A percentile compares a stretch with the other conserved stretches of the same genome.
Conservation (phyloP, 257 asterid species). For the Solanum ossicruentum region DNA sequence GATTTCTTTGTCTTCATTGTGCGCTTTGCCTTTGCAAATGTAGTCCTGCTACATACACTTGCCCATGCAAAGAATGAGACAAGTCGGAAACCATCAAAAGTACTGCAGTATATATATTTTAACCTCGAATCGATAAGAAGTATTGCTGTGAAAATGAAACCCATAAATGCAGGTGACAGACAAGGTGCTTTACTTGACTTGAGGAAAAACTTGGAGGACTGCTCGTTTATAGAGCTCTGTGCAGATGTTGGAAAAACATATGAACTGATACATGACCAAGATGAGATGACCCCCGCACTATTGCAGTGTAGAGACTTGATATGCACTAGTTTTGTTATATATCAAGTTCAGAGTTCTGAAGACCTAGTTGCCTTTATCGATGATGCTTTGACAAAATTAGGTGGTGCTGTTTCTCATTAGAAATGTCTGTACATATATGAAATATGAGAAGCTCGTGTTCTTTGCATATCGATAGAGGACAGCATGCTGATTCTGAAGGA, state of each 20-base stretch:
- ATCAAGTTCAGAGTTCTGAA: slow-evolving; percentile 31
- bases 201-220: slow-evolving; percentile 28
- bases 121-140: slow-evolving; percentile 40
- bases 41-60: slow-evolving; percentile 39
- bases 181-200: slow-evolving; percentile 10
- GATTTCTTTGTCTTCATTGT: slow-evolving; percentile 63
- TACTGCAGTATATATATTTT: slow-evolving; percentile 26
- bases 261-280: slow-evolving; percentile 11
- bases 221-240: slow-evolving; percentile 39
- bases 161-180: slow-evolving; percentile 20
- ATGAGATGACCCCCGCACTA: slow-evolving; percentile 5
- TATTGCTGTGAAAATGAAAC: slow-evolving; percentile 43
- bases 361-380: slow-evolving; percentile 45
- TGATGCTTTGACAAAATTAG: slow-evolving; percentile 18
- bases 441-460: neutral
- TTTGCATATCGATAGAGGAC: neutral
- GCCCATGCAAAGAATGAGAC: neutral
- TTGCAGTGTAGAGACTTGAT: slow-evolving; percentile 11
- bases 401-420: slow-evolving; percentile 4
- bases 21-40: slow-evolving; percentile 73
- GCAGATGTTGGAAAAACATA: slow-evolving; percentile 35
- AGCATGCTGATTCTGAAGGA: neutral
- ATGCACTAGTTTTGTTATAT: slow-evolving; percentile 5
- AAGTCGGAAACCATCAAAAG: slow-evolving; percentile 18
- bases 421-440: neutral